Evolutionary conservation across 495 filamentous ascomycete genomes (phyloP), one percentile per base, ranked within the genome.

Genomic region (Hypomontagnella submonticulosa): DNA sequence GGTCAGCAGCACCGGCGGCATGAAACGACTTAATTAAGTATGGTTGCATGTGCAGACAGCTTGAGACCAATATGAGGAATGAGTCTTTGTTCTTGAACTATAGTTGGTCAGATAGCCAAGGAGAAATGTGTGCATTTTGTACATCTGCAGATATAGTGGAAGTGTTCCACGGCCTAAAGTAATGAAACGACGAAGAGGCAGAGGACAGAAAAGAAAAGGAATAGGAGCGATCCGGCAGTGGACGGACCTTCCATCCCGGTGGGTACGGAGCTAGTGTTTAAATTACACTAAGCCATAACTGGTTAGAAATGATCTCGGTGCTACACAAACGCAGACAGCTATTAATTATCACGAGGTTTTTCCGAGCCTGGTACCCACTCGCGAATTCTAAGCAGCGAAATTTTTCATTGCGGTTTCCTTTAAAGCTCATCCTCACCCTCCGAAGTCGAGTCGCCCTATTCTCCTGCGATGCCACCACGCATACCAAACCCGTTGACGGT

Each of bases 401-500:
- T 48, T 62, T 62, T 58, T 52, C 20, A 34, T 30, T 18, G 27
- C 19, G 18, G 32, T 52, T 13, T 32, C 34, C 2, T 66, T 55
- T 50, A 43, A 60, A 61, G 43, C 61, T 48, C 42, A 6, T 41
- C 50, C 48, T 41, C 50, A 60, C 44, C 66, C 60, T 60, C 54
- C 44, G n/a, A 6, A 32, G 37, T 56, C 42, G 50, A 60, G 60
- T 32, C 18, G 37, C 56, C 54, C 56, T 53, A 63, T 51, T 36
- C 40, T 61, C 19, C 54, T 40, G 36, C 60, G 40, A 74, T 74
- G 71, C 71, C 71, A 47, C 69, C 71, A 46, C 53, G 67, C 37
- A 67, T 74, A 66, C 46, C 66, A 50, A 50, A 23, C 20, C 51
- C 65, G 42, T 49, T 52, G 55, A 48, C 51, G 54, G 61, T 38